A percentile compares a stretch with the other conserved stretches of the same genome.
These are phyloP conservation scores for Drechslera avenae DNA, from an alignment of 2,329 filamentous ascomycete species.

Conservation along the genomic window DNA sequence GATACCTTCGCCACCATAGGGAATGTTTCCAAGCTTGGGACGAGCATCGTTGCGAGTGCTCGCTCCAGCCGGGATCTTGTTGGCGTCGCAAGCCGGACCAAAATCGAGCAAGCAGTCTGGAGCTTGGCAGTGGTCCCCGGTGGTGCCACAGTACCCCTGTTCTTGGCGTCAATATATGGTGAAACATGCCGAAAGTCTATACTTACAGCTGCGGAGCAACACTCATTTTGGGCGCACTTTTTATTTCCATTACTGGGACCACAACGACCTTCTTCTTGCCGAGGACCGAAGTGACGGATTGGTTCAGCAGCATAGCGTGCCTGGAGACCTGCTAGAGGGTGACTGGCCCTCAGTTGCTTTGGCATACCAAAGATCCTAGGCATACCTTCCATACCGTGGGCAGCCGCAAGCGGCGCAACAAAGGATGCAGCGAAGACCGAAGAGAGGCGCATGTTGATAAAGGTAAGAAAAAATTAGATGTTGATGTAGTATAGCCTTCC, in stretches of 20 bases:
- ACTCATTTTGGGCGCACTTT: conserved; percentile 39
- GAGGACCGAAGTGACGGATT: conserved; percentile 26
- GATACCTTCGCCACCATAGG: conserved; percentile 63
- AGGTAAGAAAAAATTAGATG: no score
- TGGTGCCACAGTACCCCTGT: no score
- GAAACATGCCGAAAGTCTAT: no score
- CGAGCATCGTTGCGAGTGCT: conserved; percentile 61
- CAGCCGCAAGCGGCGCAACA: conserved; percentile 36
- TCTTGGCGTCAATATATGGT: no score
- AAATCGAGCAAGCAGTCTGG: conserved; percentile 67
- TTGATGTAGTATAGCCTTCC: no score
- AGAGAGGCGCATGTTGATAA: conserved; percentile 41
- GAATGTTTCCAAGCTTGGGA: conserved; percentile 58
- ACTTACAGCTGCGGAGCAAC: conserved; percentile 37
- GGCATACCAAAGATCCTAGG: conserved; percentile 44
- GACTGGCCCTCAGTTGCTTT: conserved; percentile 40
- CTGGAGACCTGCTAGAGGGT: conserved; percentile 29
- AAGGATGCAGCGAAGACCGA: conserved; percentile 39
- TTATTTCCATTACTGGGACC: conserved; percentile 24
- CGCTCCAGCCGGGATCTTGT: conserved; percentile 58
- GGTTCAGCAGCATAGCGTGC: conserved; percentile 23
- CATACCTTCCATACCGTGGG: conserved; percentile 34
- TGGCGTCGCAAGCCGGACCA: conserved; percentile 66
- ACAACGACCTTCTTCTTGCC: conserved; percentile 39
- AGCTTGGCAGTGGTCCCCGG: conserved; percentile 59